Base-by-base conservation (phyloP, 1,284 basidiomycete species). In the Vanrija sp. region DNA sequence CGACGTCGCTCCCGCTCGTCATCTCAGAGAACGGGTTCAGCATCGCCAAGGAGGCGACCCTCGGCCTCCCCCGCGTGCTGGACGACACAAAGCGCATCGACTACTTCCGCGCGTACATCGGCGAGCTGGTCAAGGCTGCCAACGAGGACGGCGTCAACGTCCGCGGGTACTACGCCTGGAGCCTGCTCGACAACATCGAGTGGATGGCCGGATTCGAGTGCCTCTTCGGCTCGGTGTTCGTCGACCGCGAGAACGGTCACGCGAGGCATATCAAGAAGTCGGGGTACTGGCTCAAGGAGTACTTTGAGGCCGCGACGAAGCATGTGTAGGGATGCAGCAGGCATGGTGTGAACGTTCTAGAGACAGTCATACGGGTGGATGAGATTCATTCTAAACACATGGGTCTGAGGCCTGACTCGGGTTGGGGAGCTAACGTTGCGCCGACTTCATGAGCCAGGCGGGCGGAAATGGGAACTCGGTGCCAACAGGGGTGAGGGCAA, bases 91-190 rank as follows among this genome's bases (percentile, higher is more conserved):
- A 60, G 45, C 53, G 68, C 16, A 63, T 65, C 43, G 45, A 52
- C 6, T 69, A 64, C 43, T 68, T 48, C 31, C 55, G 54, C 5
- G 58, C 58, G 3, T 69, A 69, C 49, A 27, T 69, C 25, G 45
- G 53, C 16, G 60, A 60, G 31, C 31, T 68, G 43, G 41, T 61
- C 6, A 51, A 61, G 36, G 65, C 63, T 1, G 54, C 60, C 8
- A 25, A 49, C 15, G 54, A 66, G 16, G 66, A 67, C n/a, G 61
- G 61, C 4, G 60, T 68, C 23, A 44, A 50, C 14, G 46, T 68
- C 10, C 46, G 48, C 1, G 66, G 65, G 1, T 67, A 62, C 53
- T 61, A 68, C 58, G 66, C 56, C 20, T 69, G 68, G 68, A 62
- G 61, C 7, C 47, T 69, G 27, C 38, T 67, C 22, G 66, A 69